Conservation (phyloP, 2,329 filamentous ascomycete species). For the Cercospora sp. region DNA sequence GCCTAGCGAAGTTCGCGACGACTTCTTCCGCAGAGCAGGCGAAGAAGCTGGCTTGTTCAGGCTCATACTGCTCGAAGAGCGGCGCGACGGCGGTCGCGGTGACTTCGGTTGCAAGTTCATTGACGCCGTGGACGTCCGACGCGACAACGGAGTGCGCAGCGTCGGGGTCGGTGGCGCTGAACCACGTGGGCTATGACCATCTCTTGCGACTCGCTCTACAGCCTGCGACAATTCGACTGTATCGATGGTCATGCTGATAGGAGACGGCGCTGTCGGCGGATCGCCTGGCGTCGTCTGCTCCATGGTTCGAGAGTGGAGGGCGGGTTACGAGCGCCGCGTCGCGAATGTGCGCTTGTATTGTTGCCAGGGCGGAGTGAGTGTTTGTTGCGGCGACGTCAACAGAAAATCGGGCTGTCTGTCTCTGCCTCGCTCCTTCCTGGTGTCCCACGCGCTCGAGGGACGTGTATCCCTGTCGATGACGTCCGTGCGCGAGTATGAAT, state of each 20-base stretch:
- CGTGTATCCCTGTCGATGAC: conserved; percentile 3
- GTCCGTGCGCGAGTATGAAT: not conserved
- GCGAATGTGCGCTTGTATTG: not conserved
- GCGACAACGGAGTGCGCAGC: conserved; percentile 19
- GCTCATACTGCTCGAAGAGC: conserved; percentile 35
- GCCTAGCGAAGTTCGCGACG: conserved; percentile 33
- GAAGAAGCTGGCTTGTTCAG: conserved; percentile 22
- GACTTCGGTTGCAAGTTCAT: conserved; percentile 18
- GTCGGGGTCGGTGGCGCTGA: conserved; percentile 25
- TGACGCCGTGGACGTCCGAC: conserved; percentile 23
- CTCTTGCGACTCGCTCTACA: conserved; percentile 15
- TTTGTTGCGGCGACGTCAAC: not conserved
- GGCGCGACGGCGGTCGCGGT: conserved; percentile 23
- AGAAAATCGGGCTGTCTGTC: not conserved
- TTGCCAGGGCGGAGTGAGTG: not conserved
- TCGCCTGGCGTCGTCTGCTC: conserved; percentile 2
- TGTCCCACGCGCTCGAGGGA: not conserved
- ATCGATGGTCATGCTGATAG: conserved; percentile 4
- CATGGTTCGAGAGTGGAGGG: not conserved
- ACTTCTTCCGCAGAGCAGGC: conserved; percentile 26
- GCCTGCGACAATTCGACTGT: conserved; percentile 17
- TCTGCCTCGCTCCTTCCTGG: not conserved
- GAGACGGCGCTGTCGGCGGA: not conserved
- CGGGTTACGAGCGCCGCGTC: not conserved
- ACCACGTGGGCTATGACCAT: conserved; percentile 15